Conservation (phyloP, 2,329 filamentous ascomycete genomes). For the Paecilomyces sp. region DNA sequence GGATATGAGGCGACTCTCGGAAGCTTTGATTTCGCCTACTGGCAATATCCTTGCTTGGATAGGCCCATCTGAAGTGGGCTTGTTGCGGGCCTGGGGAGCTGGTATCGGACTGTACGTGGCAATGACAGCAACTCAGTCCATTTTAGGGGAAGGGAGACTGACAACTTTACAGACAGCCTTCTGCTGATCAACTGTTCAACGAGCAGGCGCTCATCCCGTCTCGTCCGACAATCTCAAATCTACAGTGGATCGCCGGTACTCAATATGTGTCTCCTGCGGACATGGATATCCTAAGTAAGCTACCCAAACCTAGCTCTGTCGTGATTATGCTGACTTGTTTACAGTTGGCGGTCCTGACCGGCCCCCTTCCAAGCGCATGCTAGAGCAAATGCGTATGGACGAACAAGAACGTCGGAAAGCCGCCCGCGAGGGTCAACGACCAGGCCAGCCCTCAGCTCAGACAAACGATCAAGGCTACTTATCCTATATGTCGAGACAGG, state of each 20-base stretch:
- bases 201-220: constrained; percentile 65
- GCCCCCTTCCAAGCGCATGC: constrained; percentile 81
- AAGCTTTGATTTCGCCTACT: constrained; percentile 64
- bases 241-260: constrained; percentile 95
- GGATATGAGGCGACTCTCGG: constrained; percentile 64
- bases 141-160: constrained; percentile 4
- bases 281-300: constrained; percentile 69
- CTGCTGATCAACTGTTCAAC: constrained; percentile 72
- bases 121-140: neutral
- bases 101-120: constrained; percentile 55
- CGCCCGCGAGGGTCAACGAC: constrained; percentile 27
- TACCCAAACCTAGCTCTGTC: neutral
- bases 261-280: constrained; percentile 83
- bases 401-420: constrained; percentile 49
- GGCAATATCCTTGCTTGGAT: constrained; percentile 85
- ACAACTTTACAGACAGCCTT: constrained; percentile 31
- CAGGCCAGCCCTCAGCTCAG: constrained; percentile 13
- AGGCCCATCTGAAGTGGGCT: constrained; percentile 74
- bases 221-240: constrained; percentile 84
- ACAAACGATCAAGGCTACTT: constrained; percentile 58
- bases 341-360: constrained; percentile 74
- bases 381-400: constrained; percentile 70
- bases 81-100: constrained; percentile 79
- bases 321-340: neutral
- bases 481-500: constrained; percentile 75